A percentile compares a stretch with the other conserved stretches of the same genome.
These are phyloP conservation scores for Linderina pennispora DNA, from an alignment of 192 early-diverging fungal genomes.

Conservation along the genomic window DNA sequence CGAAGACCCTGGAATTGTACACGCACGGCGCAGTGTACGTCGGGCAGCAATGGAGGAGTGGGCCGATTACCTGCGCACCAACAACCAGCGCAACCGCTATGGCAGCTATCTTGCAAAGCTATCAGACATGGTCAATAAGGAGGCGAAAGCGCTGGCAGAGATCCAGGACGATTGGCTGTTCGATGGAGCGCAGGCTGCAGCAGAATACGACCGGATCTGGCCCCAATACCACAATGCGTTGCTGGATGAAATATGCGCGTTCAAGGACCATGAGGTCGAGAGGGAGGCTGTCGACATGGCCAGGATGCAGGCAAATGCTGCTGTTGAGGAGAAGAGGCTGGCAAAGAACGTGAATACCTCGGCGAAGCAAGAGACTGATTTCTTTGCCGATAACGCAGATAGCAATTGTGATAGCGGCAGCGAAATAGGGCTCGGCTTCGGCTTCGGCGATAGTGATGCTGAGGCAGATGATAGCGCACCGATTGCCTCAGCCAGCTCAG, in stretches of 20 bases:
- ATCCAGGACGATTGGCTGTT: slow-evolving; percentile 18
- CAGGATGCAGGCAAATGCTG: too few species aligned
- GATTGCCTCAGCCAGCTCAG: not conserved
- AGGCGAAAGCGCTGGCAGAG: not conserved
- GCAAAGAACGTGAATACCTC: not conserved
- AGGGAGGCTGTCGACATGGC: too few species aligned
- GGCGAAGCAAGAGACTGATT: not conserved
- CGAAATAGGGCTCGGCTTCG: slow-evolving; percentile 6
- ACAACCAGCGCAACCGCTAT: not conserved
- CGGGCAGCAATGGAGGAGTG: slow-evolving; percentile 7
- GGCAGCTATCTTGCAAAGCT: not conserved
- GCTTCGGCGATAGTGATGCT: not conserved
- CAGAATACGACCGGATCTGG: slow-evolving; percentile 13
- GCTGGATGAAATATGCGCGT: slow-evolving; percentile 6
- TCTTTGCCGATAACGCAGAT: slow-evolving; percentile 2
- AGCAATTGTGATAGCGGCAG: not conserved
- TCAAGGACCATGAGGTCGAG: not conserved
- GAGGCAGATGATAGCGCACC: not conserved
- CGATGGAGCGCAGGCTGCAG: not conserved
- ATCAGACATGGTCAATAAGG: not conserved
- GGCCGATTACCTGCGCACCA: slow-evolving; percentile 1
- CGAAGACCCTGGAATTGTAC: slow-evolving; percentile 6
- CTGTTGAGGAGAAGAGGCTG: too few species aligned
- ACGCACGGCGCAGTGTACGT: slow-evolving; percentile 6
- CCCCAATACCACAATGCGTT: slow-evolving; percentile 13